A percentile compares a stretch with the other conserved stretches of the same genome.
Evolutionary conservation across 345 rosid species (phyloP).

Genomic region (Jatropha curcas): DNA sequence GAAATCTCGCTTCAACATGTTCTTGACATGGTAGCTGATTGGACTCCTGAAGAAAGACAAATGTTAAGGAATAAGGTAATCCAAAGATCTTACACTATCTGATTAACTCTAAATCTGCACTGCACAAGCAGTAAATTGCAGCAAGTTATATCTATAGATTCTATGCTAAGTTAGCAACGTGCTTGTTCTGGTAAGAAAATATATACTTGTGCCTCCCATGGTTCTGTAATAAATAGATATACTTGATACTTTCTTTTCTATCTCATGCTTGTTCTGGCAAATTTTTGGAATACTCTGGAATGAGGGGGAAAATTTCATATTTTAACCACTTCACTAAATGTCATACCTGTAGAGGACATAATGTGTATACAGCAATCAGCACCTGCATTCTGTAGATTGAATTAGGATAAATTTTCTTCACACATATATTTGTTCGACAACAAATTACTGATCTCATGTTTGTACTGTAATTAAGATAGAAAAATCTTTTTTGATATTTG

Average conservation of each 20-base stretch:
- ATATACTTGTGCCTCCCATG: no score
- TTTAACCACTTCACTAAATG: no score
- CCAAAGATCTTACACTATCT: neutral
- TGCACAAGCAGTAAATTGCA: neutral
- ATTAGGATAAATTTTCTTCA: neutral
- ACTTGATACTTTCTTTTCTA: neutral
- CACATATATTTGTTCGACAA: neutral
- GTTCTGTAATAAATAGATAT: no score
- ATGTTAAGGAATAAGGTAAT: constrained; percentile 84
- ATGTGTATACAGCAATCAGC: neutral
- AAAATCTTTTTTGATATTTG: constrained; percentile 22
- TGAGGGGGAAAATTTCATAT: no score
- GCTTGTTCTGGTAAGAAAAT: no score
- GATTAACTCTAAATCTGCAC: neutral
- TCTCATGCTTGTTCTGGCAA: no score
- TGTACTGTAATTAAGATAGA: constrained; percentile 2
- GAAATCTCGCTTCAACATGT: constrained; percentile 75
- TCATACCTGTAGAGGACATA: neutral
- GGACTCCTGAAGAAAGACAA: constrained; percentile 89
- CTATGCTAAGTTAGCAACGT: no score
- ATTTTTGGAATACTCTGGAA: no score
- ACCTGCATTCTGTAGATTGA: neutral
- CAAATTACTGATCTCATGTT: neutral
- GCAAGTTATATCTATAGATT: no score
- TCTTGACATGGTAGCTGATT: constrained; percentile 82